Conservation (phyloP, 2,329 filamentous ascomycete species). For the Aspergillus costaricaensis region DNA sequence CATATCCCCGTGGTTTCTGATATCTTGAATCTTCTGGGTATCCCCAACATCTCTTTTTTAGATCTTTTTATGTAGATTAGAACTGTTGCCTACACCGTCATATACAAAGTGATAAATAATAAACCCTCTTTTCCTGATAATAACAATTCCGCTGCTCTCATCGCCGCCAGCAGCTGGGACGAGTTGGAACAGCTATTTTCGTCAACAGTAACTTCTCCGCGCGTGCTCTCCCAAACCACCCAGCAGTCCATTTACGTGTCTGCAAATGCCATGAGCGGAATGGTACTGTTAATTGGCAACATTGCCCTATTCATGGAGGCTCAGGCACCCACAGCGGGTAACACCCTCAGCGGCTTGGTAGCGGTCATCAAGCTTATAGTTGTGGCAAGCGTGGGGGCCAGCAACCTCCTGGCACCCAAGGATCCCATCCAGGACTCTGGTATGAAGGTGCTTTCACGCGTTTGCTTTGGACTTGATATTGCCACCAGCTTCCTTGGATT, state of each 20-base stretch:
- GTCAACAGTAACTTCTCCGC: background rate
- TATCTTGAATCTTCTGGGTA: constrained; percentile 8
- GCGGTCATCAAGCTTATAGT: background rate
- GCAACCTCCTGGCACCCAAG: background rate
- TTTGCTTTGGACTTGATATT: background rate
- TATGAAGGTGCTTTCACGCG: background rate
- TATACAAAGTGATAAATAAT: constrained; percentile 8
- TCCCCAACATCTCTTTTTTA: constrained; percentile 7
- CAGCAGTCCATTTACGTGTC: background rate
- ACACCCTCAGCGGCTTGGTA: background rate
- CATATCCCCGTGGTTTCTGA: constrained; percentile 16
- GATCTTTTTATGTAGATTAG: constrained; percentile 13
- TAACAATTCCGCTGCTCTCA: background rate
- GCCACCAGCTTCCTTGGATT: background rate
- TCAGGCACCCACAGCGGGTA: background rate
- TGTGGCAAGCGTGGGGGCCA: background rate
- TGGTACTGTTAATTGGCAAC: background rate
- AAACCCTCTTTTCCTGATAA: constrained; percentile 6
- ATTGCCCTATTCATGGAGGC: background rate
- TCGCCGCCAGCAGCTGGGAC: background rate
- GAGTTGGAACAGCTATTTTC: background rate
- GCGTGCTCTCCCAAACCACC: background rate
- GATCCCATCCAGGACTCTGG: background rate
- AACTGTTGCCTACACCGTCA: constrained; percentile 2
- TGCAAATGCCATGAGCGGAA: background rate